These are phyloP conservation scores for Besnoitia besnoiti DNA, from an alignment of 169 alveolate species.

Conservation along the genomic window DNA sequence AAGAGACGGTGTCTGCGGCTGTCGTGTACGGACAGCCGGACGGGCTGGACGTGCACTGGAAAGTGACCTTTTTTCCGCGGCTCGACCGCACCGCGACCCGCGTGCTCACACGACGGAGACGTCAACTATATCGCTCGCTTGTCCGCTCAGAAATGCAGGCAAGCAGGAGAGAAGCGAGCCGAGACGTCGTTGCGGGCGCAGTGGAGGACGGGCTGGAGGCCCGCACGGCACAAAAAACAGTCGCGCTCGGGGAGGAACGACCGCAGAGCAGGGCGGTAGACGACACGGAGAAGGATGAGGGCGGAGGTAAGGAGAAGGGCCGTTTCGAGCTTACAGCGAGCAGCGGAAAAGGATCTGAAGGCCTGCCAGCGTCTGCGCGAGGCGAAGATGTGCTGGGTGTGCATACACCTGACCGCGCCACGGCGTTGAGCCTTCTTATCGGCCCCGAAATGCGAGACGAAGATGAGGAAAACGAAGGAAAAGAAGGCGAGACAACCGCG, in stretches of 20 bases:
- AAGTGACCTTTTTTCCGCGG: conserved; percentile 5
- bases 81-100: conserved; percentile 9
- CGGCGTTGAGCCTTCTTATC: neutral
- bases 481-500: neutral
- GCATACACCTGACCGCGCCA: neutral
- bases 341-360: neutral
- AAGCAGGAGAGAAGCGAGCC: neutral
- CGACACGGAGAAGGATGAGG: neutral
- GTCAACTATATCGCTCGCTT: neutral
- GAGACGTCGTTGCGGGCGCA: neutral
- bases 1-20: conserved; percentile 9
- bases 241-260: no score
- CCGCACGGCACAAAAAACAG: neutral
- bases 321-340: neutral
- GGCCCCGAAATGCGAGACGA: neutral
- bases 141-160: neutral
- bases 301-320: neutral
- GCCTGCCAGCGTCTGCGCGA: neutral
- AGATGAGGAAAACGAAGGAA: neutral
- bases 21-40: conserved; percentile 35
- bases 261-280: neutral
- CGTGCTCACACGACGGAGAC: neutral
- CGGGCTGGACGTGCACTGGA: conserved; percentile 3
- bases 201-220: neutral
- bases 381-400: no score